phyloP scores from a whole-genome alignment of 2,329 filamentous ascomycete genomes.

The Paraconiothyrium sp. region DNA sequence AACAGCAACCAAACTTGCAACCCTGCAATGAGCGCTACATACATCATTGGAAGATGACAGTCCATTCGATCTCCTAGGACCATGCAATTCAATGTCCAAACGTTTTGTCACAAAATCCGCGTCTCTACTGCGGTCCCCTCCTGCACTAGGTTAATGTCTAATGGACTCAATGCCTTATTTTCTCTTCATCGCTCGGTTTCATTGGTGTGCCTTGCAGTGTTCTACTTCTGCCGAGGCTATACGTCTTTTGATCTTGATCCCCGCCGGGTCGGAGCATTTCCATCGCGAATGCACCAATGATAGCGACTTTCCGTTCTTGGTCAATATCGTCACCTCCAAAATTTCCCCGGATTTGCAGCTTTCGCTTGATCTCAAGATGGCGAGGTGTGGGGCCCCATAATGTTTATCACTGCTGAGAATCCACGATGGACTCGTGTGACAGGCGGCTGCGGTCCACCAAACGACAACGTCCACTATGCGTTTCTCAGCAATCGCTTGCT shows the following conservation, averaged over 20 bases:
- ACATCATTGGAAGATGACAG: too few relatives aligned
- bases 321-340: constrained; percentile 7
- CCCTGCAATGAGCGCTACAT: background rate
- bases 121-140: background rate
- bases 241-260: background rate
- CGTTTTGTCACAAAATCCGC: background rate
- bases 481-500: background rate
- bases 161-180: background rate
- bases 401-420: background rate
- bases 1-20: background rate
- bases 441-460: background rate
- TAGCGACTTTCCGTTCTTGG: background rate
- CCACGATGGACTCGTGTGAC: background rate
- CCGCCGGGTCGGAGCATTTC: constrained; percentile 11
- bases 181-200: background rate
- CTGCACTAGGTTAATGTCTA: background rate
- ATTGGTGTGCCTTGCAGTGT: background rate
- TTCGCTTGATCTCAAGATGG: background rate
- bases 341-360: constrained; percentile 4
- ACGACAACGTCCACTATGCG: background rate
- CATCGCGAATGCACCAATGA: constrained; percentile 11
- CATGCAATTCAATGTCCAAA: too few relatives aligned
- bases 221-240: constrained; percentile 5
- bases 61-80: too few relatives aligned
- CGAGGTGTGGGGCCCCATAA: background rate